These are phyloP conservation scores for Albizia julibrissin DNA, from an alignment of 306 rosid genomes.

Conservation along the genomic window DNA sequence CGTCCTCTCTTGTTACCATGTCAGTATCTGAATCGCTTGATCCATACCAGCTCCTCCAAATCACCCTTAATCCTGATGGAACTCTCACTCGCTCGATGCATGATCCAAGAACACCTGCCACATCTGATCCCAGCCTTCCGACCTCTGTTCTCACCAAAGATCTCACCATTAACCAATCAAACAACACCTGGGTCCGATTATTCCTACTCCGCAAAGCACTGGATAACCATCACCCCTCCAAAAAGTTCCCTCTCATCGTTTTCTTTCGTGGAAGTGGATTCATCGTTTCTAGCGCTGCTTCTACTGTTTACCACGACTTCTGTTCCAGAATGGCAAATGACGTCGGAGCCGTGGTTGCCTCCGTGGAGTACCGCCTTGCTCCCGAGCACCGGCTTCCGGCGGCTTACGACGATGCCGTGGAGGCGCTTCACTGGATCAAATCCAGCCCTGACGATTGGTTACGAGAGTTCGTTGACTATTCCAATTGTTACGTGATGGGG, in stretches of 20 bases:
- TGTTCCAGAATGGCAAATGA: slow-evolving; percentile 28
- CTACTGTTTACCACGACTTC: slow-evolving; percentile 35
- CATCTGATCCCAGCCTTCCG: neutral
- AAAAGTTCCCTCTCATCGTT: slow-evolving; percentile 45
- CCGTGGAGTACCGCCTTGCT: slow-evolving; percentile 54
- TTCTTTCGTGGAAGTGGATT: slow-evolving; percentile 60
- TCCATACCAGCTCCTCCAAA: slow-evolving; percentile 39
- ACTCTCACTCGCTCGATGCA: slow-evolving; percentile 28
- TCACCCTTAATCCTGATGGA: slow-evolving; percentile 35
- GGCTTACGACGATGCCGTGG: slow-evolving; percentile 53
- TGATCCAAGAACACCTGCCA: neutral
- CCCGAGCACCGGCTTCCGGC: slow-evolving; percentile 59
- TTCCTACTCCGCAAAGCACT: slow-evolving; percentile 41
- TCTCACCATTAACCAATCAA: slow-evolving; percentile 41
- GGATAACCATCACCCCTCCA: neutral
- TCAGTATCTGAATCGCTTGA: neutral
- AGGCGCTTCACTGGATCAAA: slow-evolving; percentile 44
- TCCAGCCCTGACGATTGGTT: slow-evolving; percentile 42
- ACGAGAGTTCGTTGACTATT: slow-evolving; percentile 32
- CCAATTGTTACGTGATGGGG: slow-evolving; percentile 52
- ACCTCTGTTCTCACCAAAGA: slow-evolving; percentile 45
- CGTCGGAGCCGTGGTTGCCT: slow-evolving; percentile 33
- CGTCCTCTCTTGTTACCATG: neutral
- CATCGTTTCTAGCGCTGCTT: slow-evolving; percentile 19
- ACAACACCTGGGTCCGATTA: slow-evolving; percentile 42